Base-by-base conservation (phyloP, 305 asterid genomes). In the Fraxinus velutina region DNA sequence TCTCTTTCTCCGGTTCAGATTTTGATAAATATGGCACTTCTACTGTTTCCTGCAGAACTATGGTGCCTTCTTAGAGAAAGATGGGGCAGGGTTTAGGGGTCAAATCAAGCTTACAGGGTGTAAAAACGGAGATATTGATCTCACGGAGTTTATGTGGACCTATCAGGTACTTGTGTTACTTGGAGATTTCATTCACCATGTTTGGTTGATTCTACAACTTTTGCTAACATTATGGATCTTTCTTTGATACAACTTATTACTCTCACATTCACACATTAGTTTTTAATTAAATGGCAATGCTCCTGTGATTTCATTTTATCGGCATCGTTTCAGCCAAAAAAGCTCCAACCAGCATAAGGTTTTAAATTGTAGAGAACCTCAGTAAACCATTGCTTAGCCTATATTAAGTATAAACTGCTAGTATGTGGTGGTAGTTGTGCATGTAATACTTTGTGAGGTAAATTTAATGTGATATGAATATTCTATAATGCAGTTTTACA, bases 1-100 rank as follows among this genome's bases (percentile, higher is more conserved):
- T 17, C 33, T 50, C 39, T 74, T 79, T 10, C 78, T 79, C 76
- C 42, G 5, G 71, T 78, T 42, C 47, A 47, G 73, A 68, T 37
- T 60, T 75, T 75, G 81, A 72, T 72, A 60, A 29, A 79, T 42
- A 75, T 84, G 47, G 21, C 36, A 22, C 78, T 81, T 80, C 33
- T 77, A 24, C 80, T 84, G 50, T 83, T 70, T 82, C 79, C 79
- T 78, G 80, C 92, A 95, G 99, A 95, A 95, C 76, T 92, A 95
- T 86, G 99, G 99, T 68, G 98, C 98, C 79, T 89, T 89, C 88
- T 90, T 92, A 50, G 99, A 95, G 92, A 93, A 92, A 88, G 99
- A 95, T 70, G 98, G 99, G 68, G 98, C 96, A 75, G 99, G 97
- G 55, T 88, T 93, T 89, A 90, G 87, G 88, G 99, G 99, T 84